Evolutionary conservation across 2,329 filamentous ascomycete genomes (phyloP).

Genomic region (Achaetomium macrosporum): DNA sequence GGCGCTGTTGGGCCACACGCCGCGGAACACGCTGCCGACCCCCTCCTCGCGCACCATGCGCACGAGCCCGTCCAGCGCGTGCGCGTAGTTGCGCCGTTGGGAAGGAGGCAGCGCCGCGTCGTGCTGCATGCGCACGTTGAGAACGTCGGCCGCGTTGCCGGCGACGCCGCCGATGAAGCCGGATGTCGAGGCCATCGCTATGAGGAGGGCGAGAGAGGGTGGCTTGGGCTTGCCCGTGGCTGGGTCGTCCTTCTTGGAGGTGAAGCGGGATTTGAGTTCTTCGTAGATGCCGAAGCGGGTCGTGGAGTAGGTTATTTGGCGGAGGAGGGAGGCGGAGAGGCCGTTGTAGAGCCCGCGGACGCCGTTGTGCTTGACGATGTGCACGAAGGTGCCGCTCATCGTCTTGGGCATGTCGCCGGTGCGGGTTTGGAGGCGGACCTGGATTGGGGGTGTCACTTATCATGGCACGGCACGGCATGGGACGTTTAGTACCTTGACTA

Average conservation of each 20-base stretch:
- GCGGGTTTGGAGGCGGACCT: slow-evolving; percentile 83
- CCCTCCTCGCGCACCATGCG: slow-evolving; percentile 89
- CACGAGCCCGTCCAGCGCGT: slow-evolving; percentile 79
- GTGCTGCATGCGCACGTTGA: slow-evolving; percentile 98
- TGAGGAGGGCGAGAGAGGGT: slow-evolving; percentile 68
- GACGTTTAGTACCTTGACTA: slow-evolving; percentile 19
- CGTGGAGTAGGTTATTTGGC: slow-evolving; percentile 93
- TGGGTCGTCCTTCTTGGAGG: slow-evolving; percentile 20
- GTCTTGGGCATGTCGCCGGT: slow-evolving; percentile 66
- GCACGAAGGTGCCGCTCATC: slow-evolving; percentile 79
- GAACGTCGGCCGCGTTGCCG: slow-evolving; percentile 90
- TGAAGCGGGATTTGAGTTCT: slow-evolving; percentile 69
- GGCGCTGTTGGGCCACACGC: slow-evolving; percentile 75
- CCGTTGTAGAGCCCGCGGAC: slow-evolving; percentile 80
- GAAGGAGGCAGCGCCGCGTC: slow-evolving; percentile 68
- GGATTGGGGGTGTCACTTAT: slow-evolving; percentile 4
- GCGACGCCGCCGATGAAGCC: slow-evolving; percentile 84
- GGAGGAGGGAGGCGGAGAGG: slow-evolving; percentile 85
- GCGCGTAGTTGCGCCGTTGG: slow-evolving; percentile 78
- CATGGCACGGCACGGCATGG: slow-evolving; percentile 16
- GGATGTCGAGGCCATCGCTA: slow-evolving; percentile 75
- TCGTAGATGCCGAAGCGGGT: slow-evolving; percentile 97
- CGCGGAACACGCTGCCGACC: slow-evolving; percentile 68
- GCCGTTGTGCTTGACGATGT: slow-evolving; percentile 73
- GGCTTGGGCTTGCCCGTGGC: slow-evolving; percentile 31